Base-by-base conservation (phyloP, 345 rosid genomes). In the Moringa oleifera region DNA sequence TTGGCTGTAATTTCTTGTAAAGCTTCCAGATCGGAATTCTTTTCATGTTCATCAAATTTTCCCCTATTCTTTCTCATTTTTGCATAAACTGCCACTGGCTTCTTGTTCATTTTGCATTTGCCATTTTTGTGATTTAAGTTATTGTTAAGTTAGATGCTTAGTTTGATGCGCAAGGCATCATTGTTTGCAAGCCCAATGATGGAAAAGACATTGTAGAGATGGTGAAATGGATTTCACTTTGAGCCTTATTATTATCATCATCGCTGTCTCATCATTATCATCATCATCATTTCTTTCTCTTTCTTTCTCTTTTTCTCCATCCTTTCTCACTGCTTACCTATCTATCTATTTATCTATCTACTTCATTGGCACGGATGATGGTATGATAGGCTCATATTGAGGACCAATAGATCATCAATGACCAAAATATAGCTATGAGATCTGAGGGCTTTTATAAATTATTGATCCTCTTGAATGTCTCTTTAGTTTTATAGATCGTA, bases 351-450 rank as follows among this genome's bases (percentile, higher is more conserved):
- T 23, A 11, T 31, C 8, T n/a, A 18, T 8, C 2, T 58, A 28
- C 51, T 46, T 58, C 33, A 24, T 61, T 25, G 23, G 23, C 66
- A 59, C 41, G 10, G 61, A 4, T 73, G 65, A 36, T 62, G 68
- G 18, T 54, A 18, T 17, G 52, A 20, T 66, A 23, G 52, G 25
- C 53, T 60, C 36, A 31, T 68, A 20, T 57, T 58, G 36, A 33
- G 19, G 50, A 51, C 37, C 37, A 57, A 64, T 15, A 59, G 25
- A 18, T 51, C 54, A 62, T 31, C 36, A 41, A 53, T 59, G 71
- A 67, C 28, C 64, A 57, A 50, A 52, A 5, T 23, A 17, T 36
- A 67, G 71, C 71, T 59, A 67, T 67, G 71, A 67, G 71, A 67
- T 67, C 71, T 67, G 71, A 67, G 71, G 71, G 65, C 65, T n/a